Base-by-base conservation (phyloP, 176 grass and related monocot species). In the Juncus effusus region DNA sequence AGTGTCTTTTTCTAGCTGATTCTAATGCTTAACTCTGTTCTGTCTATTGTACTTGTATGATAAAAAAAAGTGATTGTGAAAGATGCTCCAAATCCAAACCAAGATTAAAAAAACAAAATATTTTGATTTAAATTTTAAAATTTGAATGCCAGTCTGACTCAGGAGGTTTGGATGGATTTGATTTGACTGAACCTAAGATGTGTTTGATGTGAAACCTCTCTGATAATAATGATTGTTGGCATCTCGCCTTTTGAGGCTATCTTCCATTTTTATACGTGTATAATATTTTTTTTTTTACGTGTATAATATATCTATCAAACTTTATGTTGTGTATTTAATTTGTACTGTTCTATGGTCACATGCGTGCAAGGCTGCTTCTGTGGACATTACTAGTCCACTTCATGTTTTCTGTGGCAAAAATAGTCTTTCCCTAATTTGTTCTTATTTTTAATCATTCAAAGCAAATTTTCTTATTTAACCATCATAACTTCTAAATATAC, bases 111-210 rank as follows among this genome's bases (percentile, higher is more conserved):
- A 28, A 28, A 28, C 19, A 28, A 28, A 28, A 28, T 28, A 28
- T 28, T 28, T 28, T 28, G 19, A 28, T 28, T 28, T 28, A 1
- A 28, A 28, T 28, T 28, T 28, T 28, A 28, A 28, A 28, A 28
- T 28, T 28, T 28, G 19, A 28, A 28, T 28, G 19, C 19, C 19
- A 56, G 14, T 49, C 4, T 8, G 51, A 44, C 6, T 36, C 67
- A 70, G 67, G 40, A 16, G 19, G 67, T 42, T 73, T 11, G 58
- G 7, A 38, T 64, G 61, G 51, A 62, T 64, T 51, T 77, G 80
- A 77, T 82, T 77, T 76, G 60, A 82, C 59, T 70, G 39, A 56
- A 82, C 74, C 51, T 72, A n/a, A 14, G 73, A 70, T 64, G 54
- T 55, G 4, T 63, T 55, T 74, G 42, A 51, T 45, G 61, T 61